Conservation (phyloP, 1,284 basidiomycete genomes). For the Puccinia polysora region DNA sequence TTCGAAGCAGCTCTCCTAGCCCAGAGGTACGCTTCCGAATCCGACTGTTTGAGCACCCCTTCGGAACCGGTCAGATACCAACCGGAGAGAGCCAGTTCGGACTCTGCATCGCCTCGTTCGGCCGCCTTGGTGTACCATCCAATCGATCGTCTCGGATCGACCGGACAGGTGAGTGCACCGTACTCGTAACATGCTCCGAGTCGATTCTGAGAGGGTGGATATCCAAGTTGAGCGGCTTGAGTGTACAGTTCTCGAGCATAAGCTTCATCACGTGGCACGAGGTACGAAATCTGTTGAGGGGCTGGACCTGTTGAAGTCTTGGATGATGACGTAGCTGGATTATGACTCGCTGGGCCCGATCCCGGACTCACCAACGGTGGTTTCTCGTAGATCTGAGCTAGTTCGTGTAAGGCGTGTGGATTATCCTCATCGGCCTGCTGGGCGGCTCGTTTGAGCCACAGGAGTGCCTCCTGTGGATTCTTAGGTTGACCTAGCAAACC, state of each 20-base stretch:
- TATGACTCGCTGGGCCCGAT: conserved; percentile 53
- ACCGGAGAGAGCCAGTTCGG: conserved; percentile 89
- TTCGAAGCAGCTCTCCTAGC: conserved; percentile 55
- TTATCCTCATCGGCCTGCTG: conserved; percentile 98
- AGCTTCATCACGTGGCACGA: conserved; percentile 59
- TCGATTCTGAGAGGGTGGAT: conserved; percentile 89
- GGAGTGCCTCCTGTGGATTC: conserved; percentile 84
- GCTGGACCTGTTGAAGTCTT: conserved; percentile 57
- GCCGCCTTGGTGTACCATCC: conserved; percentile 99
- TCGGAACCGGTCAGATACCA: conserved; percentile 76
- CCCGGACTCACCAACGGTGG: conserved; percentile 54
- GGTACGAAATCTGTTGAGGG: conserved; percentile 34
- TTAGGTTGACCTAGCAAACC: conserved; percentile 76
- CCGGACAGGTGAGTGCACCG: conserved; percentile 77
- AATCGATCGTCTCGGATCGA: conserved; percentile 87
- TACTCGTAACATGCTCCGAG: conserved; percentile 94
- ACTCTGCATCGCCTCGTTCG: conserved; percentile 87
- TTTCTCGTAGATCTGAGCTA: conserved; percentile 85
- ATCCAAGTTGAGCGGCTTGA: conserved; percentile 87
- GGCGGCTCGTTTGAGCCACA: conserved; percentile 90
- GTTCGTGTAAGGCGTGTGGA: conserved; percentile 93
- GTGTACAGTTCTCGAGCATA: conserved; percentile 84
- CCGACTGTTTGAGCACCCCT: conserved; percentile 92
- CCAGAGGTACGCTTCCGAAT: conserved; percentile 82
- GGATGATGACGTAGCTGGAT: conserved; percentile 52